phyloP scores from a whole-genome alignment of 148 eudicot species.

The Rhododendron simsii region DNA sequence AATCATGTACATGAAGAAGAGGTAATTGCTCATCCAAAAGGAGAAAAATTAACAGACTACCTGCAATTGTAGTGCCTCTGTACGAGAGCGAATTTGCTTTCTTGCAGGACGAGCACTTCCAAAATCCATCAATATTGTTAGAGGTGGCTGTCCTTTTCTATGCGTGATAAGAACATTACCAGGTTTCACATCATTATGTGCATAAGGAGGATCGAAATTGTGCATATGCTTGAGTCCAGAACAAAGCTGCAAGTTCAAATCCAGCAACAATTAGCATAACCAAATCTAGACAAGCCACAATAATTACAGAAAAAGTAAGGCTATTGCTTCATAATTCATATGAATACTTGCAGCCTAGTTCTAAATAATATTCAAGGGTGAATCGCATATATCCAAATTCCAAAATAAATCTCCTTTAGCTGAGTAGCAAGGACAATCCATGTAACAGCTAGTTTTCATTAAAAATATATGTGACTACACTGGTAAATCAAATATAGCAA shows the following conservation, averaged over 20 bases:
- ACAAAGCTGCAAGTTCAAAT: slow-evolving; percentile 64
- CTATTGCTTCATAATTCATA: neutral
- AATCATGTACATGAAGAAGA: neutral
- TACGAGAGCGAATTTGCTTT: slow-evolving; percentile 75
- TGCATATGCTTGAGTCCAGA: slow-evolving; percentile 97
- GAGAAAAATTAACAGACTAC: slow-evolving; percentile 23
- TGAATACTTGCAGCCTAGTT: neutral
- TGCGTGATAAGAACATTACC: slow-evolving; percentile 83
- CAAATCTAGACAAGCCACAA: neutral
- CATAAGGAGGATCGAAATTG: slow-evolving; percentile 81
- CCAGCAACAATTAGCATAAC: neutral
- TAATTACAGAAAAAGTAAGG: neutral
- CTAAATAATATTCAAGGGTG: neutral
- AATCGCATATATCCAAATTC: neutral
- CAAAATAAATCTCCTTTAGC: neutral
- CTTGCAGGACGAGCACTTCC: slow-evolving; percentile 96
- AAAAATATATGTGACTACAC: neutral
- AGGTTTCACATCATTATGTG: slow-evolving; percentile 97
- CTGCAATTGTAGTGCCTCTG: slow-evolving; percentile 91
- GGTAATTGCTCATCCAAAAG: neutral
- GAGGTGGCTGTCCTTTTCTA: slow-evolving; percentile 75
- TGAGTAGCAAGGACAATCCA: neutral
- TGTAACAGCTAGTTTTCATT: neutral
- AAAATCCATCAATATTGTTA: slow-evolving; percentile 88
- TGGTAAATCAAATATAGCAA: neutral